Base-by-base conservation (phyloP, 164 flowering plant genomes). In the Santalum album region DNA sequence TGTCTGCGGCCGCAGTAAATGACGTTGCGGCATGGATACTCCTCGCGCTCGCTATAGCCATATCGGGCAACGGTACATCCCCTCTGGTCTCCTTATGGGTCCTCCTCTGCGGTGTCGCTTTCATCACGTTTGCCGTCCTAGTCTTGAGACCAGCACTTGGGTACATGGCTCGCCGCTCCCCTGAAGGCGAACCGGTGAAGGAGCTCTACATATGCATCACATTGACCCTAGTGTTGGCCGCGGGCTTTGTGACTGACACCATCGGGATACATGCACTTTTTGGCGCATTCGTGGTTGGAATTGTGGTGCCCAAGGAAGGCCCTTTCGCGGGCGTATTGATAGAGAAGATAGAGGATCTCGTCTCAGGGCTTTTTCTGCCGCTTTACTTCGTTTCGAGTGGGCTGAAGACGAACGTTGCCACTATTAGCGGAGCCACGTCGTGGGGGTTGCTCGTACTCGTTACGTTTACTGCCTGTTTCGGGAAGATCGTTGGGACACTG, bases 1-100 rank as follows among this genome's bases (percentile, higher is more conserved):
- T 82, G 82, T 68, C 88, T 1, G 81, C 88, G 1, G 92, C 92
- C 0, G 82, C 82, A 0, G 54, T 84, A 49, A 80, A 84, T 48
- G 88, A 84, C 59, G 63, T 84, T 0, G 78, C 70, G 0, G 91
- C 91, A 0, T 84, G 87, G 90, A 66, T 79, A 12, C 32, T 81
- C 1, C 68, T 84, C 0, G 85, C 85, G 1, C 68, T 84, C 0
- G 87, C 87, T 0, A 56, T 82, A 1, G 87, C 87, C 5, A 59
- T 82, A 0, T 73, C 85, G 1, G 85, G 84, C 0, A 19, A 49
- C 2, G 50, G 67, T 25, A 72, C 75, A 25, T 69, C 71, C 62
- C 77, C 83, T 0, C 38, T 79, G 0, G 55, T 72, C 0, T 71
- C 79, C 2, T 0, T 82, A 1, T 79, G 80, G 80, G 82, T 80